Evolutionary conservation across 192 early-diverging fungal genomes (phyloP), one percentile per base, ranked within the genome.

Genomic region (Backusella circina): DNA sequence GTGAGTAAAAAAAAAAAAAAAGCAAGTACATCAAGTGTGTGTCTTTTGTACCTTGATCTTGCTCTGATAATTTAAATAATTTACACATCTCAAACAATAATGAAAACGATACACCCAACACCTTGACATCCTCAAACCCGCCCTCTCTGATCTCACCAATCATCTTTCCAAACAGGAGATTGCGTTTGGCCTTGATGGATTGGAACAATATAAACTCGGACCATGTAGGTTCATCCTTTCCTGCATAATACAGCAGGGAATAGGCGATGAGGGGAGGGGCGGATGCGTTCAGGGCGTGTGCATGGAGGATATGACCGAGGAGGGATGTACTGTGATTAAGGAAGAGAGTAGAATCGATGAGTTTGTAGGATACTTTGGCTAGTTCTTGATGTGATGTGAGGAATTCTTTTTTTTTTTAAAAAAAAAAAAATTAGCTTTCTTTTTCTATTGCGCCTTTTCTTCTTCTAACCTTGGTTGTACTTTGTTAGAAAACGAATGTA

Each of bases 1-100:
- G 51, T 57, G 7, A 23, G 12, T 26, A 23, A 57, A 21, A 21
- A 5, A 7, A 47, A 18, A 5, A 7, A 47, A 18, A 15, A 18
- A 47, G 15, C 2, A 5, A 23, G 12, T 18, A 18, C 12, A 47
- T 51, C 16, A 2, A 51, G 1, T 51, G 6, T 26, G 2, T 2
- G 8, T 23, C 3, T 2, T 57, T 9, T 33, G 51, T 89, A 88
- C 90, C 84, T 39, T 89, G 57, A 61, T 92, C 90, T 12, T 66
- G 44, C 31, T 84, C 67, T 31, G 79, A 75, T 30, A 92, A 77
- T 72, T 86, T 89, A 31, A 84, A 83, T 0, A 88, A 76, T 41
- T 86, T 72, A 68, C 87, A 90, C 68, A 92, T 84, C 81, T 93
- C 89, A 77, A 85, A 91, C 37, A 87, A 75, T 18, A 93, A 75